A percentile compares a stretch with the other conserved stretches of the same genome.
Evolutionary conservation across 2,329 filamentous ascomycete species (phyloP).

Genomic region (Colletotrichum tropicicola): DNA sequence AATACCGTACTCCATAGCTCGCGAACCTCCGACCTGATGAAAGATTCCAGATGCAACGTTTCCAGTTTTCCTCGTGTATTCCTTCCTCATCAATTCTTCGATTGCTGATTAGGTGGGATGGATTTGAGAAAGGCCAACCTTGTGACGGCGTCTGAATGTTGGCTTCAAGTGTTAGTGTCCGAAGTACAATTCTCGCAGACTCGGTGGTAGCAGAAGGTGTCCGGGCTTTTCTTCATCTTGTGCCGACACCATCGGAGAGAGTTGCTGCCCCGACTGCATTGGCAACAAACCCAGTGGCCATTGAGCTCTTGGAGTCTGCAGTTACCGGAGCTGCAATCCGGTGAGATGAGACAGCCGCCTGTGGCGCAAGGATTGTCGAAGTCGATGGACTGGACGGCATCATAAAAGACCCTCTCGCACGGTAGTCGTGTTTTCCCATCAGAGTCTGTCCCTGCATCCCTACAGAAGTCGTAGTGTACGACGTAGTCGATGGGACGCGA

Average conservation of each 20-base stretch:
- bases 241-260: constrained; percentile 54
- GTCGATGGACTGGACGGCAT: constrained; percentile 42
- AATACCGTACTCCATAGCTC: background rate
- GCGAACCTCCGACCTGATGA: background rate
- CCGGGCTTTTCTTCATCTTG: constrained; percentile 53
- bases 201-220: constrained; percentile 62
- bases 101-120: too few species aligned
- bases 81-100: background rate
- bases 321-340: constrained; percentile 55
- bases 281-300: constrained; percentile 60
- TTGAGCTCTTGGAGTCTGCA: constrained; percentile 59
- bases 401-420: constrained; percentile 37
- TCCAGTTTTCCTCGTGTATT: background rate
- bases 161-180: constrained; percentile 35
- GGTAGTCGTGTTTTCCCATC: constrained; percentile 35
- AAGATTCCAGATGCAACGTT: background rate
- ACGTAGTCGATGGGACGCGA: constrained; percentile 48
- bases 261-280: constrained; percentile 56
- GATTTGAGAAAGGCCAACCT: too few species aligned
- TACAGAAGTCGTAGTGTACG: constrained; percentile 55
- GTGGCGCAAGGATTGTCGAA: constrained; percentile 53
- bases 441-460: constrained; percentile 42
- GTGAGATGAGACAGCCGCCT: constrained; percentile 54
- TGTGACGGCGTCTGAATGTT: background rate
- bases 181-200: constrained; percentile 54